Evolutionary conservation across 169 alveolate species (phyloP).

Genomic region (Plasmodium coatneyi): DNA sequence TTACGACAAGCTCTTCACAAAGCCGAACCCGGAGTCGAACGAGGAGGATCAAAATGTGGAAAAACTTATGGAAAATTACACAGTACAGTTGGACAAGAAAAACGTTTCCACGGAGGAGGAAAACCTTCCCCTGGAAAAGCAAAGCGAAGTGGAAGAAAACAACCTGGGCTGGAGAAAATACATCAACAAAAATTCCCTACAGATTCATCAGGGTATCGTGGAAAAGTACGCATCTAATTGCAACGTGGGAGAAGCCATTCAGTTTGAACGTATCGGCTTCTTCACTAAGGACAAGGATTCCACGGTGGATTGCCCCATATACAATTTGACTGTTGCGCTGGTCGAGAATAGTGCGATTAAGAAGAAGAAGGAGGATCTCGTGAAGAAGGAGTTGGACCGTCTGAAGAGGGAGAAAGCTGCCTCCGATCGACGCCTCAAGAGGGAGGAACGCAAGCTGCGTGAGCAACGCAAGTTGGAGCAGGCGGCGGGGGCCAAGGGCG

Average conservation of each 20-base stretch:
- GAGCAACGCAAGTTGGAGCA: constrained; percentile 35
- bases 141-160: constrained; percentile 74
- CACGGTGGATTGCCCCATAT: constrained; percentile 75
- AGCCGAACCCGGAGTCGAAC: constrained; percentile 83
- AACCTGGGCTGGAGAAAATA: constrained; percentile 85
- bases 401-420: constrained; percentile 49
- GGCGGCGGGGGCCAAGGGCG: not conserved
- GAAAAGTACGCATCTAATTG: constrained; percentile 73
- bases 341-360: constrained; percentile 77
- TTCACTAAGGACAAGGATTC: constrained; percentile 87
- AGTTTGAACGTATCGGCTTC: constrained; percentile 90
- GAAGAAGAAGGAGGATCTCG: constrained; percentile 45
- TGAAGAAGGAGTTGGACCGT: constrained; percentile 49
- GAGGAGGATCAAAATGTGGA: constrained; percentile 16
- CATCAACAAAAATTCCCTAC: constrained; percentile 85
- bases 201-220: constrained; percentile 76
- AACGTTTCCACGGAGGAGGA: not conserved
- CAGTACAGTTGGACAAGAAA: not conserved
- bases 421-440: constrained; percentile 24
- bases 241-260: constrained; percentile 85
- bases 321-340: constrained; percentile 83
- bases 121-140: constrained; percentile 73
- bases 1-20: constrained; percentile 87
- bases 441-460: constrained; percentile 40
- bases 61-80: not conserved